A percentile compares a stretch with the other conserved stretches of the same genome.
Evolutionary conservation across 2,329 filamentous ascomycete genomes (phyloP).

Genomic region (Botrytis squamosa): DNA sequence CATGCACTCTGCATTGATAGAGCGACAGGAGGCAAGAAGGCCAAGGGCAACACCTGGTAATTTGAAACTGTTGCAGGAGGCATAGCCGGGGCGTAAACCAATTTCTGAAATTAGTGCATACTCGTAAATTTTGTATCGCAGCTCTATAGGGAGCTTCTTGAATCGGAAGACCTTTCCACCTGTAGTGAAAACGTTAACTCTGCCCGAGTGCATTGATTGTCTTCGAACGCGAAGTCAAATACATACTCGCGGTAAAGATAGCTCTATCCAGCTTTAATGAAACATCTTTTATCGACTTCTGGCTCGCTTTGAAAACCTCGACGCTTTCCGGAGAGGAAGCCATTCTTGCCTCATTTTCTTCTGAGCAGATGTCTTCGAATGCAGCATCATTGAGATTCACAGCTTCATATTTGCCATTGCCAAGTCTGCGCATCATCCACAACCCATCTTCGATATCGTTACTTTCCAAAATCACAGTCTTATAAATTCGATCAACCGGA

Average conservation of each 20-base stretch:
- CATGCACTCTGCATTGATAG: conserved; percentile 24
- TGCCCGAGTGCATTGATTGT: neutral
- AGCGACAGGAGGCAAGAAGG: conserved; percentile 25
- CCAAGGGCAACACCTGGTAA: conserved; percentile 13
- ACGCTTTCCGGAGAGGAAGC: conserved; percentile 13
- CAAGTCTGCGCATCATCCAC: conserved; percentile 26
- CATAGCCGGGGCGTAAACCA: neutral
- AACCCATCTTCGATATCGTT: conserved; percentile 27
- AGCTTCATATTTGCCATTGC: conserved; percentile 26
- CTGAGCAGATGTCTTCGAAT: conserved; percentile 22
- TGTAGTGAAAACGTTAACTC: neutral
- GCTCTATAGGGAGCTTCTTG: conserved; percentile 26
- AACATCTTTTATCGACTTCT: conserved; percentile 23
- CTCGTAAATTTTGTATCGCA: conserved; percentile 28
- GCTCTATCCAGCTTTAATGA: conserved; percentile 23
- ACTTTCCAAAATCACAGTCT: conserved; percentile 22
- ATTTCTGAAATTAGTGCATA: conserved; percentile 20
- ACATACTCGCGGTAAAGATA: conserved; percentile 27
- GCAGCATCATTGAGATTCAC: conserved; percentile 24
- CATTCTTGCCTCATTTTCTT: conserved; percentile 26
- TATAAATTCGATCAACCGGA: conserved; percentile 22
- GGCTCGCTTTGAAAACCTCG: conserved; percentile 15
- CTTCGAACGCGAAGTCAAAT: neutral
- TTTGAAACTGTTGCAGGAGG: neutral
- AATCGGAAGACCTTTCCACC: conserved; percentile 28